Conservation (phyloP, 768 basidiomycete species). For the Thelephora ganbajun region DNA sequence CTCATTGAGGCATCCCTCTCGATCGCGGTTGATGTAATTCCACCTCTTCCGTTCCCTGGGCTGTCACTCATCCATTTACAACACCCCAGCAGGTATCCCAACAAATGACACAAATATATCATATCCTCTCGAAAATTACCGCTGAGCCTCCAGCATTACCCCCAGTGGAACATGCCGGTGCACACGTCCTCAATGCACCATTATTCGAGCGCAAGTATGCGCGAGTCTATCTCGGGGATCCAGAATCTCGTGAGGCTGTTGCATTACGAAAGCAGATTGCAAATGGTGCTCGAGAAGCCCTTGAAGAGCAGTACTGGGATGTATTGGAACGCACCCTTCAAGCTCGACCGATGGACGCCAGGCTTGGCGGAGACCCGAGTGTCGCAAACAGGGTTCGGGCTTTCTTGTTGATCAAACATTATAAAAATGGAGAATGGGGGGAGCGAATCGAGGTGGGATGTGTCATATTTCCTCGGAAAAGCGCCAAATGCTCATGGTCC, state of each 20-base stretch:
- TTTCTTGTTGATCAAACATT: conserved; percentile 70
- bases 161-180: conserved; percentile 64
- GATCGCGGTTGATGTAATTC: conserved; percentile 42
- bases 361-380: conserved; percentile 84
- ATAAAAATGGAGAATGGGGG: conserved; percentile 72
- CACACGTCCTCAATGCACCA: conserved; percentile 71
- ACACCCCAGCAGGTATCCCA: conserved; percentile 25
- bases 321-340: conserved; percentile 74
- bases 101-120: conserved; percentile 59
- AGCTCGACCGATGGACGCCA: conserved; percentile 69
- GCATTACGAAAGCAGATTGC: conserved; percentile 62
- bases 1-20: conserved; percentile 53
- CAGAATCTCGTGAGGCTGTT: conserved; percentile 49
- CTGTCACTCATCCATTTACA: neutral
- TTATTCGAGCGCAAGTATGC: conserved; percentile 77
- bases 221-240: conserved; percentile 53
- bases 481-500: neutral
- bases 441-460: conserved; percentile 69
- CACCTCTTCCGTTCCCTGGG: neutral
- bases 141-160: conserved; percentile 62
- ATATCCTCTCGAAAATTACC: conserved; percentile 65
- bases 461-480: neutral
- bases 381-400: conserved; percentile 82
- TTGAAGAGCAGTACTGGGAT: conserved; percentile 85
- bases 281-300: conserved; percentile 59